Conservation (phyloP, 805 yeast genomes). For the Teunomyces funiuensis region DNA sequence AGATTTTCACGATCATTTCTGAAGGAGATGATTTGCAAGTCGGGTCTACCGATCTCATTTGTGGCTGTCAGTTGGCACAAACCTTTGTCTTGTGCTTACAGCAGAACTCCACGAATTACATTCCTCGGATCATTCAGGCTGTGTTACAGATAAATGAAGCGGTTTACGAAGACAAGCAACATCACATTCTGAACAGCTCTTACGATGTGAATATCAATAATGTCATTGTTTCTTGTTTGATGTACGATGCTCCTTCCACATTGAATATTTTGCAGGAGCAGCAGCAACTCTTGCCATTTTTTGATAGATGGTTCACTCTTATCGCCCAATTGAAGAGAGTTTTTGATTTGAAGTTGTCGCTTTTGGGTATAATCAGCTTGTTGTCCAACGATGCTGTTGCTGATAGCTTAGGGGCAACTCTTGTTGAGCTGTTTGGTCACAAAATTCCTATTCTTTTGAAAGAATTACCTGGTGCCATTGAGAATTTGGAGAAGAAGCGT, state of each 20-base stretch:
- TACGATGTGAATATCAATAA: constrained; percentile 56
- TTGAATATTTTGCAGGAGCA: constrained; percentile 49
- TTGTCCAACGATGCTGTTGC: constrained; percentile 24
- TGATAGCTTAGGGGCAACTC: constrained; percentile 15
- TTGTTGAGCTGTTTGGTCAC: constrained; percentile 42
- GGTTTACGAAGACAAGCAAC: constrained; percentile 25
- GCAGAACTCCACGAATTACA: constrained; percentile 42
- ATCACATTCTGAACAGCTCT: constrained; percentile 29
- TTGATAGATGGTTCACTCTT: constrained; percentile 64
- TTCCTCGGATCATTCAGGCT: constrained; percentile 46
- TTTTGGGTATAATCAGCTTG: constrained; percentile 61
- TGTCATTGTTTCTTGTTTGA: constrained; percentile 61
- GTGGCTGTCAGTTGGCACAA: constrained; percentile 64
- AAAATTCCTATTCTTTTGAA: constrained; percentile 53
- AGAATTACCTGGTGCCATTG: constrained; percentile 71
- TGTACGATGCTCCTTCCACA: constrained; percentile 57
- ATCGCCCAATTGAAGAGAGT: constrained; percentile 63
- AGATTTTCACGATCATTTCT: constrained; percentile 48
- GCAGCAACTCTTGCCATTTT: constrained; percentile 47
- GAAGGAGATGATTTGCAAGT: constrained; percentile 45
- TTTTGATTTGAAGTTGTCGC: constrained; percentile 75
- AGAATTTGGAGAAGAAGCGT: constrained; percentile 60
- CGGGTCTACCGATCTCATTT: constrained; percentile 55
- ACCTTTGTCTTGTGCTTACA: constrained; percentile 61
- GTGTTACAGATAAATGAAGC: constrained; percentile 40